Conservation (phyloP, 768 basidiomycete genomes). For the Leccinum truebloodii region DNA sequence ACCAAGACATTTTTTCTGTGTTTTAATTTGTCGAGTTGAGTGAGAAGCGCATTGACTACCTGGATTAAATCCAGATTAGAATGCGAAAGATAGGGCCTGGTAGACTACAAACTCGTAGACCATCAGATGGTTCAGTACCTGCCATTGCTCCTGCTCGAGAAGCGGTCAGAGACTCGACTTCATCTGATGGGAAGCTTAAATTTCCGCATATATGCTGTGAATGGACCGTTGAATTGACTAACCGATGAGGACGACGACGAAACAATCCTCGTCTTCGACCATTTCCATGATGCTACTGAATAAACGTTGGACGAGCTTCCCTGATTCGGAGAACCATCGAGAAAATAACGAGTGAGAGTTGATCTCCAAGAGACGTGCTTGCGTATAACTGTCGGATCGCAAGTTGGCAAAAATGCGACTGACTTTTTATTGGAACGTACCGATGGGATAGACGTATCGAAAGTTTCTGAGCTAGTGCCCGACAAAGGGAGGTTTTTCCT, state of each 20-base stretch:
- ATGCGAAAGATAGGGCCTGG: not conserved
- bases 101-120: conserved; percentile 67
- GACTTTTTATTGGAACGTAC: conserved; percentile 40
- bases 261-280: conserved; percentile 87
- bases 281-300: conserved; percentile 89
- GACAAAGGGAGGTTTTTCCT: conserved; percentile 93
- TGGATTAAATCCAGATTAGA: conserved; percentile 33
- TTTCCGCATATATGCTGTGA: conserved; percentile 6
- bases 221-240: conserved; percentile 5
- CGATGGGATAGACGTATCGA: conserved; percentile 86
- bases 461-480: conserved; percentile 93
- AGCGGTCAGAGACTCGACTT: conserved; percentile 94
- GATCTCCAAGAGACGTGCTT: conserved; percentile 90
- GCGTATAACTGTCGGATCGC: conserved; percentile 62
- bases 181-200: conserved; percentile 55
- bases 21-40: conserved; percentile 94
- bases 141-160: conserved; percentile 93
- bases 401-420: not conserved
- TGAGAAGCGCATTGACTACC: conserved; percentile 97
- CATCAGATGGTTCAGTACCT: conserved; percentile 95
- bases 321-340: conserved; percentile 99
- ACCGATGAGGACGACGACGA: conserved; percentile 96
- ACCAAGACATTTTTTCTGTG: conserved; percentile 92
- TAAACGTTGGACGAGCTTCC: conserved; percentile 93
- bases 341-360: conserved; percentile 98